Evolutionary conservation across 192 early-diverging fungal species (phyloP).

Genomic region (Globomyces pollinis-pini): DNA sequence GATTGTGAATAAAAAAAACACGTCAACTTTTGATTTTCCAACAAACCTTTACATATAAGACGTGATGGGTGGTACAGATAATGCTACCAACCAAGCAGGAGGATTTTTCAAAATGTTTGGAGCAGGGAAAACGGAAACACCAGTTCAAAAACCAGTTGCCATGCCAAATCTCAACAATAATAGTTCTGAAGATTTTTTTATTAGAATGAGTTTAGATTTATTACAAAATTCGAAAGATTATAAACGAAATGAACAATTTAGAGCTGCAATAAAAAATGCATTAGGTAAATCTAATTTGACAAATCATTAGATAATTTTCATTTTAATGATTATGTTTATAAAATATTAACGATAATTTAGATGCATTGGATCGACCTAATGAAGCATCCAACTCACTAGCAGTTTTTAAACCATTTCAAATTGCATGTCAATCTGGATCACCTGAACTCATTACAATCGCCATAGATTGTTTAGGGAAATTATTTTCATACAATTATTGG

Average conservation of each 20-base stretch:
- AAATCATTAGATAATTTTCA: too few relatives aligned
- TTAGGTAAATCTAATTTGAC: not conserved
- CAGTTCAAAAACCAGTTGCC: not conserved
- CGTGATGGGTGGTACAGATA: too few relatives aligned
- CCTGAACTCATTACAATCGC: conserved; percentile 55
- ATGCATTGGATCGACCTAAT: not conserved
- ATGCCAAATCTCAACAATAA: conserved; percentile 10
- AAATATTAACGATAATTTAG: too few relatives aligned
- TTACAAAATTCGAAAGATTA: conserved; percentile 5
- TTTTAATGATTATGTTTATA: too few relatives aligned
- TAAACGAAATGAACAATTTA: not conserved
- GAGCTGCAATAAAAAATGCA: not conserved
- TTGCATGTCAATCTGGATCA: conserved; percentile 64
- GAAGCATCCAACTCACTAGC: conserved; percentile 16
- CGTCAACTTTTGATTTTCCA: too few relatives aligned
- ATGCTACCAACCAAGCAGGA: too few relatives aligned
- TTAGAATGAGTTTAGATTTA: conserved; percentile 5
- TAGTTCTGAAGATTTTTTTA: conserved; percentile 12
- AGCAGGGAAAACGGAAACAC: not conserved
- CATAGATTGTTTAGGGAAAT: conserved; percentile 71
- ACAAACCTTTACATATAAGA: too few relatives aligned
- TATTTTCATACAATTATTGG: conserved; percentile 60
- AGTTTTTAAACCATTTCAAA: conserved; percentile 61
- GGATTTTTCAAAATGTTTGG: too few relatives aligned
- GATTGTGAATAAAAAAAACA: too few relatives aligned